Evolutionary conservation across 108 stramenopile species (phyloP).

Genomic region (Discostella stelligeroides): DNA sequence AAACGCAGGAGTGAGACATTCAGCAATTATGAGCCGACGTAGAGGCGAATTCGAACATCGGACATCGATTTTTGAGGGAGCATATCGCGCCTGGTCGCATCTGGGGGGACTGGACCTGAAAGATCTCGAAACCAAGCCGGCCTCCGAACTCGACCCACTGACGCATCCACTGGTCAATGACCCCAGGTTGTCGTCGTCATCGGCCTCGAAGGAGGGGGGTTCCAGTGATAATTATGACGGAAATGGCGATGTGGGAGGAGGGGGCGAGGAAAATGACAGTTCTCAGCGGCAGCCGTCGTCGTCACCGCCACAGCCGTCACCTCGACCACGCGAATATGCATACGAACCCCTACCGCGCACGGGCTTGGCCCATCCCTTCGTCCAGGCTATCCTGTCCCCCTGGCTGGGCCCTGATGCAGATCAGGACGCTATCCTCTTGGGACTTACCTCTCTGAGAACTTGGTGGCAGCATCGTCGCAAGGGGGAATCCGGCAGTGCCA

Average conservation of each 20-base stretch:
- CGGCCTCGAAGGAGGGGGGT: conserved; percentile 6
- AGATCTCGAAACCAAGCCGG: conserved; percentile 64
- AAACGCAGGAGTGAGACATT: too few species aligned
- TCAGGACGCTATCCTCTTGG: conserved; percentile 86
- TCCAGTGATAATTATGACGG: too few species aligned
- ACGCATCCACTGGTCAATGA: conserved; percentile 68
- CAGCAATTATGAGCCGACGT: conserved; percentile 90
- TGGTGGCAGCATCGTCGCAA: conserved; percentile 95
- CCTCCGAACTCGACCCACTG: conserved; percentile 75
- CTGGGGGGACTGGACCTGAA: conserved; percentile 83
- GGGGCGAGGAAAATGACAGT: conserved; percentile 17
- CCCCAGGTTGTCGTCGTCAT: conserved; percentile 27
- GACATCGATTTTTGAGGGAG: conserved; percentile 93
- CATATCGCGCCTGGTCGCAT: conserved; percentile 91
- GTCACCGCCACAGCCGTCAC: conserved; percentile 24
- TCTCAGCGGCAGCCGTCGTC: conserved; percentile 5
- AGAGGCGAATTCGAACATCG: conserved; percentile 93
- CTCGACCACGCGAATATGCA: conserved; percentile 68
- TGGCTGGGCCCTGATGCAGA: conserved; percentile 92
- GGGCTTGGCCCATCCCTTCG: conserved; percentile 87
- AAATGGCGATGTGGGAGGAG: conserved; percentile 3
- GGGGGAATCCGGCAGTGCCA: conserved; percentile 85
- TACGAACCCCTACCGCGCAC: conserved; percentile 89
- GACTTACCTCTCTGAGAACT: conserved; percentile 83
- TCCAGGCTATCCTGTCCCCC: conserved; percentile 87